Evolutionary conservation across 2,329 filamentous ascomycete species (phyloP), one percentile per base, ranked within the genome.

Genomic region (Penicillium sumatraense): DNA sequence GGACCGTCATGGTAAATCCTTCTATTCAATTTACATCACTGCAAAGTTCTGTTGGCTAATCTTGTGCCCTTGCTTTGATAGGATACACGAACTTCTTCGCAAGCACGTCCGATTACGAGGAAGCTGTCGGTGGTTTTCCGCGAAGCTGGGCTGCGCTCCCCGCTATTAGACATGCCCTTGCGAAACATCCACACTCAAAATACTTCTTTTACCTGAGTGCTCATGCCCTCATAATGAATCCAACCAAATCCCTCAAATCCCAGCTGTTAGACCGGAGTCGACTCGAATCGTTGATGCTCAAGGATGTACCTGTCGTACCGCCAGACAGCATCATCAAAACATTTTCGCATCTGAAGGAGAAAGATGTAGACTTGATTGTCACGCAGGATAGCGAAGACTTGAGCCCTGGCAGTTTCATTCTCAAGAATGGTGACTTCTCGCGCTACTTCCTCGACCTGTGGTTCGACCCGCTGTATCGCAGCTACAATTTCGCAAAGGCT

Each of bases 291-390:
- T 72, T 90, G 53, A 97, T 98, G 91, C 85, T 95, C 65, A 89
- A 87, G 71, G 90, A 96, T 72, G 83, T 87, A 51, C 86, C 95
- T 5, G 86, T 99, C 48, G 93, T 98, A 8, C 95, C 93, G 2
- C 95, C 96, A 0, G 91, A 97, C 76, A 96, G 91, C 76, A 93
- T 99, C 66, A 98, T 99, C 78, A 93, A 90, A 80, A 98, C 96
- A 0, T 96, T 96, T 71, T 80, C 84, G 14, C 88, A 96, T 69
- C 79, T 96, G n/a, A 86, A 86, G 59, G 88, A 87, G 31, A 81
- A 89, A 41, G 84, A 92, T 53, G 86, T 96, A 38, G 90, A 96
- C 62, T 80, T 98, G 13, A 83, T 97, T 35, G 73, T 97, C 33
- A 89, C 90, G 6, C 92, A 97, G 75, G 95, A 99, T 70, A 84